Evolutionary conservation across 78 protist genomes (phyloP).

Genomic region (Planoprotostelium fungivorum): DNA sequence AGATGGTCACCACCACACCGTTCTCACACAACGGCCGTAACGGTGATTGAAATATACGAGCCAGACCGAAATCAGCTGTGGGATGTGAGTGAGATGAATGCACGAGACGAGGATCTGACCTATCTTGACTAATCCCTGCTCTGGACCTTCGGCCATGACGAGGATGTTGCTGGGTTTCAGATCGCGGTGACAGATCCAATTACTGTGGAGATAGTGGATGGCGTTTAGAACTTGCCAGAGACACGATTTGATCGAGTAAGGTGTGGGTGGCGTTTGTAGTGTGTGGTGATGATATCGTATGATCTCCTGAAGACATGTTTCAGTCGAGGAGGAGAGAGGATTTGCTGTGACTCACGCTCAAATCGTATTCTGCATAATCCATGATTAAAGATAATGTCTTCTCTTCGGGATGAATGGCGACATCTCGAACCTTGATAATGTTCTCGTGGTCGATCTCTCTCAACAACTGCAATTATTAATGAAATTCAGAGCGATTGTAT

Average conservation of each 20-base stretch:
- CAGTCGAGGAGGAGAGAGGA: too few relatives aligned
- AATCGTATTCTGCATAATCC: slow-evolving; percentile 81
- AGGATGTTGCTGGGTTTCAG: slow-evolving; percentile 70
- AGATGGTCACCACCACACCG: slow-evolving; percentile 89
- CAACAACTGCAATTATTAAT: slow-evolving; percentile 30
- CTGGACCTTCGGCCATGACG: slow-evolving; percentile 70
- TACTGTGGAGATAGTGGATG: slow-evolving; percentile 70
- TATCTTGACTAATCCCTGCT: slow-evolving; percentile 63
- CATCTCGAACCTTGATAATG: slow-evolving; percentile 47
- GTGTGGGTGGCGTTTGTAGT: not conserved
- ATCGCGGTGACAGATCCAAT: slow-evolving; percentile 82
- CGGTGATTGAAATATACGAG: slow-evolving; percentile 69
- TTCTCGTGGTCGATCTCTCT: slow-evolving; percentile 64
- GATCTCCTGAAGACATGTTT: slow-evolving; percentile 10
- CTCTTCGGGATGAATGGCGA: slow-evolving; percentile 41
- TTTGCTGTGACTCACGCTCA: slow-evolving; percentile 30
- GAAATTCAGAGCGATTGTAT: not conserved
- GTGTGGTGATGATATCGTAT: not conserved
- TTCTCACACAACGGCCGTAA: slow-evolving; percentile 37
- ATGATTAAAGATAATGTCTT: slow-evolving; percentile 47
- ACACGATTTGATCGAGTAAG: slow-evolving; percentile 37
- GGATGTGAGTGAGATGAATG: not conserved
- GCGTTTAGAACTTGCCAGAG: slow-evolving; percentile 50
- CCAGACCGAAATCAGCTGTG: slow-evolving; percentile 71
- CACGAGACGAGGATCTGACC: slow-evolving; percentile 24